Conservation (phyloP, 2,329 filamentous ascomycete genomes). For the Penicillium carneum region DNA sequence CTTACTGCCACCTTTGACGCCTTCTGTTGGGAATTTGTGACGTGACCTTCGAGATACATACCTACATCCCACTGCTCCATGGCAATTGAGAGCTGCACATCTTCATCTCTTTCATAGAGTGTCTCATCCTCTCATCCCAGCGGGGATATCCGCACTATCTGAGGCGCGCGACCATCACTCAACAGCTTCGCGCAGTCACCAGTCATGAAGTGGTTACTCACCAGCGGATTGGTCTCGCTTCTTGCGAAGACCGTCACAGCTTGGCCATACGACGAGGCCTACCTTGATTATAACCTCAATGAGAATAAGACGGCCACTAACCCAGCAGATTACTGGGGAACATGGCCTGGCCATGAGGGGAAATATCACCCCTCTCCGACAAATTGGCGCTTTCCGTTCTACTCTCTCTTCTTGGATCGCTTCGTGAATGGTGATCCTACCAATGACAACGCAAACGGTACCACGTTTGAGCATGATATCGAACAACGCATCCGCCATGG, state of each 20-base stretch:
- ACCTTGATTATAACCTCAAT: slow-evolving; percentile 67
- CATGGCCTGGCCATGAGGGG: slow-evolving; percentile 57
- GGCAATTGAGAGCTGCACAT: slow-evolving; percentile 7
- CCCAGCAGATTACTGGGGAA: slow-evolving; percentile 65
- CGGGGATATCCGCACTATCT: slow-evolving; percentile 8
- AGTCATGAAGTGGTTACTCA: slow-evolving; percentile 44
- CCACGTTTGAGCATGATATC: slow-evolving; percentile 66
- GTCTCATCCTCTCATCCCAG: neutral
- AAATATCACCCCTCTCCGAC: slow-evolving; percentile 61
- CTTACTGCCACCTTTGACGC: neutral
- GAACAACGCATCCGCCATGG: slow-evolving; percentile 69
- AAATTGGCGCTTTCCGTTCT: slow-evolving; percentile 72
- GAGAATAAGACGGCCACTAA: slow-evolving; percentile 62
- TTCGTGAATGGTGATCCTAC: slow-evolving; percentile 70
- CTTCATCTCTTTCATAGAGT: neutral
- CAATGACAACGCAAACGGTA: slow-evolving; percentile 69
- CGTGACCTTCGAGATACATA: neutral
- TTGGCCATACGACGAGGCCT: slow-evolving; percentile 59
- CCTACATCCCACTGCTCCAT: neutral
- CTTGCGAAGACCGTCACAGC: slow-evolving; percentile 39
- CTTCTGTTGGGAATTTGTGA: neutral
- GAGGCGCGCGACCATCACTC: neutral
- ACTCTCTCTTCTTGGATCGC: slow-evolving; percentile 69
- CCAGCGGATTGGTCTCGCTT: slow-evolving; percentile 41
- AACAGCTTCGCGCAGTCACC: slow-evolving; percentile 2